These are phyloP conservation scores for Bacidia gigantensis DNA, from an alignment of 495 filamentous ascomycete genomes.

Conservation along the genomic window DNA sequence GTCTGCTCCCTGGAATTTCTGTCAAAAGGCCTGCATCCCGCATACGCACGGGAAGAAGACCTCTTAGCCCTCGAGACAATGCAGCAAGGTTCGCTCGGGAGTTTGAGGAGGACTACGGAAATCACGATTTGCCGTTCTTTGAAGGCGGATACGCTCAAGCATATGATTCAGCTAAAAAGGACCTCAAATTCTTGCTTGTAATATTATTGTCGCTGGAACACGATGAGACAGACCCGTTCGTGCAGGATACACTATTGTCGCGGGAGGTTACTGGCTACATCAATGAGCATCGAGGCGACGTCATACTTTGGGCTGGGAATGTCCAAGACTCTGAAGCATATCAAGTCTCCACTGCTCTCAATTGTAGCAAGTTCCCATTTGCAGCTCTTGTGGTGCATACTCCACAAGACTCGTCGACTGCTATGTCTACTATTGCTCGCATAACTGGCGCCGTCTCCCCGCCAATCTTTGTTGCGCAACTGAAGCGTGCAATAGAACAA, in stretches of 20 bases:
- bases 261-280: conserved; percentile 60
- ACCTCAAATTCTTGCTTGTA: conserved; percentile 81
- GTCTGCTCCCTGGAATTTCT: conserved; percentile 36
- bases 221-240: conserved; percentile 77
- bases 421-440: conserved; percentile 76
- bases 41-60: conserved; percentile 52
- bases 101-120: conserved; percentile 85
- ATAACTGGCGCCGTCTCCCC: conserved; percentile 55
- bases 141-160: conserved; percentile 85
- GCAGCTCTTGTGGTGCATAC: conserved; percentile 73
- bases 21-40: conserved; percentile 31
- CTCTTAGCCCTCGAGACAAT: conserved; percentile 71
- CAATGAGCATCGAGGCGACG: conserved; percentile 54
- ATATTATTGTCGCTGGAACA: conserved; percentile 82
- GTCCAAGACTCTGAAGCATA: conserved; percentile 87
- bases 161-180: conserved; percentile 71
- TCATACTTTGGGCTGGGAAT: conserved; percentile 83
- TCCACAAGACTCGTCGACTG: conserved; percentile 59
- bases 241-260: conserved; percentile 65
- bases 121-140: conserved; percentile 53
- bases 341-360: conserved; percentile 69
- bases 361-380: conserved; percentile 83
- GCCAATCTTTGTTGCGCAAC: conserved; percentile 51
- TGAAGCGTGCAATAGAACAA: conserved; percentile 54
- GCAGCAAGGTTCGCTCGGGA: conserved; percentile 78